A percentile compares a stretch with the other conserved stretches of the same genome.
These are phyloP conservation scores for Nothopassalora personata DNA, from an alignment of 2,329 filamentous ascomycete genomes.

Conservation along the genomic window DNA sequence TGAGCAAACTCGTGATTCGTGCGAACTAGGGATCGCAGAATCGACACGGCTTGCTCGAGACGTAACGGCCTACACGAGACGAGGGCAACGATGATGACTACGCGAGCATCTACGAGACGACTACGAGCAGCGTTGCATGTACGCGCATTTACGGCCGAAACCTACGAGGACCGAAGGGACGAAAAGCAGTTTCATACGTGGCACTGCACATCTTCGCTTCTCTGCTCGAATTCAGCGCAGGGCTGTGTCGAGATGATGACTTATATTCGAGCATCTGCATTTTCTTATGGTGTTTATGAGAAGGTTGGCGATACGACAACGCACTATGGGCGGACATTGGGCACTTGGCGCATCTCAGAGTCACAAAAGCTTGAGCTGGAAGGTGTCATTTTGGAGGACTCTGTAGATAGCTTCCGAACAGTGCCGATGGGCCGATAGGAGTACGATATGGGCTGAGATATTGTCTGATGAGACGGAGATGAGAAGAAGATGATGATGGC, in stretches of 20 bases:
- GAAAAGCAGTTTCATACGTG: not conserved
- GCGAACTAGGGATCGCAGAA: constrained; percentile 59
- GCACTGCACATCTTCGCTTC: not conserved
- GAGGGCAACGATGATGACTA: constrained; percentile 3
- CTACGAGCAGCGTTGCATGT: not conserved
- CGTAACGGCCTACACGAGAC: not conserved
- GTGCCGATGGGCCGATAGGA: not conserved
- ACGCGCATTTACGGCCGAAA: not conserved
- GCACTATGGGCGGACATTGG: not conserved
- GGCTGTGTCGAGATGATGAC: not conserved
- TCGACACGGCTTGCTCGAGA: not conserved
- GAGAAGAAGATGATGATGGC: not conserved
- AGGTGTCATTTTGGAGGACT: not conserved
- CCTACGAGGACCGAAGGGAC: not conserved
- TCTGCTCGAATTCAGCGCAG: not conserved
- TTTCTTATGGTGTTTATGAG: not conserved
- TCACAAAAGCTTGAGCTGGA: not conserved
- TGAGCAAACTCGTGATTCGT: constrained; percentile 92
- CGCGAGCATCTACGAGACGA: not conserved
- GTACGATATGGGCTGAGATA: not conserved
- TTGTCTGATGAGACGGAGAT: not conserved
- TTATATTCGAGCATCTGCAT: not conserved
- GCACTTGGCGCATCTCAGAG: not conserved
- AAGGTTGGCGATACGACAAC: not conserved
- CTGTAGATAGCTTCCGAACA: not conserved